Percentiles rank a stretch among this genome's conserved stretches.
Evolutionary conservation across 2,329 filamentous ascomycete genomes (phyloP).

Genomic region (Ceratocystis smalleyi): DNA sequence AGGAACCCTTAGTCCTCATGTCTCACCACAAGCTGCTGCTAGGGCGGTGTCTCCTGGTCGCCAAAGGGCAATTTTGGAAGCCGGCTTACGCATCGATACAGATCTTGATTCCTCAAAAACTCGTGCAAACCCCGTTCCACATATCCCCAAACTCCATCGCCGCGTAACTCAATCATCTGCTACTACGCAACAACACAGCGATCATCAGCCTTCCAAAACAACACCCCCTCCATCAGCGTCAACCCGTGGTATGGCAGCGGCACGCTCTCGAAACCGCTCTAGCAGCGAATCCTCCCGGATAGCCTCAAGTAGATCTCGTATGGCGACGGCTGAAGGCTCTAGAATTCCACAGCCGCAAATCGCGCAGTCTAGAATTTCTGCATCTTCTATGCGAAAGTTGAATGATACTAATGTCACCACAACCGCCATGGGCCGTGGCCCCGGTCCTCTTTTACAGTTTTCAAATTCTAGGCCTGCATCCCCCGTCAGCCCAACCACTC

Average conservation of each 20-base stretch:
- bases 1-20: conserved; percentile 1
- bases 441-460: conserved; percentile 5
- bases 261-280: conserved; percentile 11
- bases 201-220: conserved; percentile 21
- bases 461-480: background rate
- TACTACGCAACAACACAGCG: conserved; percentile 36
- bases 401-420: conserved; percentile 12
- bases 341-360: conserved; percentile 5
- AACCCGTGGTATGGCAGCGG: conserved; percentile 1
- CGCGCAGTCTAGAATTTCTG: conserved; percentile 23
- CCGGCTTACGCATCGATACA: conserved; percentile 42
- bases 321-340: conserved; percentile 5
- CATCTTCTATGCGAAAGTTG: conserved; percentile 31
- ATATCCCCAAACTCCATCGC: background rate
- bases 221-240: conserved; percentile 4
- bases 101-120: conserved; percentile 2
- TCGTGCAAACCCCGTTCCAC: background rate
- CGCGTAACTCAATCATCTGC: background rate
- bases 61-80: conserved; percentile 53
- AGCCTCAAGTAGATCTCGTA: conserved; percentile 14
- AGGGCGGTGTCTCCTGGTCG: conserved; percentile 24
- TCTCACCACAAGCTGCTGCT: background rate
- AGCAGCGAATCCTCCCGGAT: conserved; percentile 13
- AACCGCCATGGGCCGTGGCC: background rate
- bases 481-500: background rate